Conservation (phyloP, 768 basidiomycete genomes). For the Kwoniella botswanensis region DNA sequence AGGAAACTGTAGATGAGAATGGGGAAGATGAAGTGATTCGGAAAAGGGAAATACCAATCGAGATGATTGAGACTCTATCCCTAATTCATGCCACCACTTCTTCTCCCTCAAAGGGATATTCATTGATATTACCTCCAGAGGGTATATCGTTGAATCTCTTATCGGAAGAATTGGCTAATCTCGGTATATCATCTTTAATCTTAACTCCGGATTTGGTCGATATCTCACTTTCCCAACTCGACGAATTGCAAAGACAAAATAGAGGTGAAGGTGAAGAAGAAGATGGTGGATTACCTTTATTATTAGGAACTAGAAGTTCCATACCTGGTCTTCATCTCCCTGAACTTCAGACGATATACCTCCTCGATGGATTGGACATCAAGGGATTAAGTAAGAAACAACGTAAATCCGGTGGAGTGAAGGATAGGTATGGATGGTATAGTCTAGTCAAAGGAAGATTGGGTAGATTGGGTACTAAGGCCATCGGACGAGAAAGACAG, state of each 20-base stretch:
- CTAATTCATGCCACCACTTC: slow-evolving; percentile 23
- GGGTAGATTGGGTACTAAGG: slow-evolving; percentile 23
- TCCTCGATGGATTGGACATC: slow-evolving; percentile 26
- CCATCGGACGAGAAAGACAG: slow-evolving; percentile 1
- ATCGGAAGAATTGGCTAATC: slow-evolving; percentile 7
- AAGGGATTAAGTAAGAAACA: slow-evolving; percentile 15
- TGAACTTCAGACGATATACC: slow-evolving; percentile 29
- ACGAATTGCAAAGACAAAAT: not conserved
- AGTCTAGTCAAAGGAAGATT: slow-evolving; percentile 23
- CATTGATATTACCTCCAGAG: slow-evolving; percentile 24
- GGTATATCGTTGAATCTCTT: slow-evolving; percentile 19
- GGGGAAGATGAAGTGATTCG: not conserved
- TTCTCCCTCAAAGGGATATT: slow-evolving; percentile 17
- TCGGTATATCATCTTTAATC: slow-evolving; percentile 19
- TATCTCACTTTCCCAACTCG: not conserved
- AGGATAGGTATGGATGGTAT: slow-evolving; percentile 19
- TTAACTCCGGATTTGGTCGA: slow-evolving; percentile 9
- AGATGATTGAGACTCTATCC: slow-evolving; percentile 28
- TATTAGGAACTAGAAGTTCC: slow-evolving; percentile 18
- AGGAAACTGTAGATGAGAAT: not conserved
- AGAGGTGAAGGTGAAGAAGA: not conserved
- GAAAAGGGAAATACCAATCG: not conserved
- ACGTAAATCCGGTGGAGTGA: slow-evolving; percentile 12
- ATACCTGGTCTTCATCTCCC: slow-evolving; percentile 25
- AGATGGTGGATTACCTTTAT: slow-evolving; percentile 10